A percentile compares a stretch with the other conserved stretches of the same genome.
Evolutionary conservation across 73 alveolate genomes (phyloP).

Genomic region (Paramecium sonneborni): DNA sequence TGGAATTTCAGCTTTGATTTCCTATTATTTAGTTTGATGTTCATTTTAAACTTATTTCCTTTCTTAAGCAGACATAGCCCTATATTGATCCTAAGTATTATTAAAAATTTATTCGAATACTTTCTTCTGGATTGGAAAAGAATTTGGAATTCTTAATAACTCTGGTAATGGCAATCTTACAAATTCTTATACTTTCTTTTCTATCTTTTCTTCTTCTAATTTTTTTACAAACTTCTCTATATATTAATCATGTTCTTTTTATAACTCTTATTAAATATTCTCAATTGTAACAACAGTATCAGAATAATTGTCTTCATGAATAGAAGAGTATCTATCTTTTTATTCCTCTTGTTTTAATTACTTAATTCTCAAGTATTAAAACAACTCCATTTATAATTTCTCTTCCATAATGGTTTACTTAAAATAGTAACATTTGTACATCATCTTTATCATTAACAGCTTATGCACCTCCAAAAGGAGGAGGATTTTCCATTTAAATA

Average conservation of each 20-base stretch:
- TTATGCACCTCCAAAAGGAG: background rate
- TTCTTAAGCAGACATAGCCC: background rate
- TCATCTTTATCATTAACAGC: slow-evolving; percentile 5
- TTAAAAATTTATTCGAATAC: background rate
- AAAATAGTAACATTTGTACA: background rate
- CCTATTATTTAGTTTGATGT: background rate
- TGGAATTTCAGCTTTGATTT: background rate
- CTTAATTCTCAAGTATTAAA: background rate
- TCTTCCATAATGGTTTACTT: background rate
- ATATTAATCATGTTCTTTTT: background rate
- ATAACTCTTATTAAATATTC: background rate
- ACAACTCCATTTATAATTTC: background rate
- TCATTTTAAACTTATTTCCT: background rate
- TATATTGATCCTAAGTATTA: background rate
- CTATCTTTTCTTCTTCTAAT: background rate
- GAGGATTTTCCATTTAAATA: background rate
- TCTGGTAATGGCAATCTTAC: background rate
- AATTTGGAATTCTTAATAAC: background rate
- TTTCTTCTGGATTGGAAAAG: background rate
- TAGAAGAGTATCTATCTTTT: background rate
- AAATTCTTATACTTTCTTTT: background rate
- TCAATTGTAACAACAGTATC: background rate
- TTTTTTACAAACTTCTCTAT: background rate
- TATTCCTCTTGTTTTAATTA: background rate
- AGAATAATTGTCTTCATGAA: background rate